Evolutionary conservation across 257 asterid genomes (phyloP).

Genomic region (Nicotiana undulata): DNA sequence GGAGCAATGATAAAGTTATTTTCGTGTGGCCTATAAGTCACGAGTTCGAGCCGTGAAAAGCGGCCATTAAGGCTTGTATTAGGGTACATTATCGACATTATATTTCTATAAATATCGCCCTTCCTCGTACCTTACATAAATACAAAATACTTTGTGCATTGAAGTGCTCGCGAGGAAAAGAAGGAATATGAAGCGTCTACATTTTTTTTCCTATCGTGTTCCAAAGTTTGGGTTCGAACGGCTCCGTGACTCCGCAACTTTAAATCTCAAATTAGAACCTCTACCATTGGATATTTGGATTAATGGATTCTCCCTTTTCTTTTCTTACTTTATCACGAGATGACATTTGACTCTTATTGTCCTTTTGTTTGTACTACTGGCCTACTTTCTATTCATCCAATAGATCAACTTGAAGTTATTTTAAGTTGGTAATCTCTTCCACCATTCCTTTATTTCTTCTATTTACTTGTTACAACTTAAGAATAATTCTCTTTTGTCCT

Average conservation of each 20-base stretch:
- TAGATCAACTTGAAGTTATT: not conserved
- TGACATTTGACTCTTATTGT: not conserved
- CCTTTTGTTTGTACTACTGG: not conserved
- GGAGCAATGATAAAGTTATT: too few relatives aligned
- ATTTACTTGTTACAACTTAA: not conserved
- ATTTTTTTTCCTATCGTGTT: constrained; percentile 7
- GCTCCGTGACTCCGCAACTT: constrained; percentile 62
- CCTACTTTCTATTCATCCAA: not conserved
- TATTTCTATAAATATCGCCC: accelerated
- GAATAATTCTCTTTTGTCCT: not conserved
- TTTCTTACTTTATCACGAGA: not conserved
- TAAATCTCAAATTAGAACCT: constrained; percentile 6
- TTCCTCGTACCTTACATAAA: too few relatives aligned
- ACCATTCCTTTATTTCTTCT: not conserved
- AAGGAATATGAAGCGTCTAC: constrained; percentile 14
- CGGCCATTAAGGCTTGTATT: too few relatives aligned
- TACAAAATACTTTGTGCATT: accelerated
- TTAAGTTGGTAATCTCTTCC: not conserved
- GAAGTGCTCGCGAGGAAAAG: not conserved
- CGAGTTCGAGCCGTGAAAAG: accelerated
- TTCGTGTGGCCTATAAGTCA: too few relatives aligned
- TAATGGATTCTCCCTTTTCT: not conserved
- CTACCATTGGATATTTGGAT: constrained; percentile 29
- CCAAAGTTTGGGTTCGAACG: constrained; percentile 62
- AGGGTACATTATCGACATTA: too few relatives aligned